A percentile compares a stretch with the other conserved stretches of the same genome.
Conservation (phyloP, 129 eudicot species). For the Daucus carota region DNA sequence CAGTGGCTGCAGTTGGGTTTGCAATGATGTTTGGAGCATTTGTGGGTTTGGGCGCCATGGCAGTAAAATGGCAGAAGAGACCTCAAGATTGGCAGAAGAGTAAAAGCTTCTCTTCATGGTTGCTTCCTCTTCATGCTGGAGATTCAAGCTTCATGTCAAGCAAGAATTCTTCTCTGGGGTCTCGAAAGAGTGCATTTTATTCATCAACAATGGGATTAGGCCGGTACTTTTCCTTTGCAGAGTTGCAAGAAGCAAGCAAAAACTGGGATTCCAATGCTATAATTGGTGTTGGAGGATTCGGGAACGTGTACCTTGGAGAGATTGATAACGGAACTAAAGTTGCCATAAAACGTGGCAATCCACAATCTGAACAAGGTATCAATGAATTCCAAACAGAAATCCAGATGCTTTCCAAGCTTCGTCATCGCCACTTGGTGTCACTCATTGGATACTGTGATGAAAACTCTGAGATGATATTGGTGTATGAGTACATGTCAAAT, state of each 20-base stretch:
- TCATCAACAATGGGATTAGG: constrained; percentile 77
- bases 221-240: constrained; percentile 55
- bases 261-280: constrained; percentile 59
- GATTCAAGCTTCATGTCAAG: constrained; percentile 52
- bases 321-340: constrained; percentile 71
- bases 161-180: constrained; percentile 56
- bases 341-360: constrained; percentile 83
- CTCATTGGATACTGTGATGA: constrained; percentile 92
- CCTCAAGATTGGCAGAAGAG: constrained; percentile 89
- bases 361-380: constrained; percentile 87
- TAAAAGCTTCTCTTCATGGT: constrained; percentile 86
- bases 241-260: constrained; percentile 62
- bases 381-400: constrained; percentile 90
- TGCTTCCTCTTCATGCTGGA: constrained; percentile 75
- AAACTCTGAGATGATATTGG: constrained; percentile 76
- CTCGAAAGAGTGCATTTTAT: constrained; percentile 52
- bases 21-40: constrained; percentile 98
- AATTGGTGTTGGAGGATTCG: constrained; percentile 91
- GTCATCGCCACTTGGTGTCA: constrained; percentile 88
- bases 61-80: constrained; percentile 90
- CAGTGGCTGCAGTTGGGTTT: constrained; percentile 83
- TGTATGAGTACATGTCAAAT: constrained; percentile 83
- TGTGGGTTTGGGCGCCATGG: constrained; percentile 85
- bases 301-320: constrained; percentile 70
- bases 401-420: constrained; percentile 84